These are phyloP conservation scores for Moricandia arvensis DNA, from an alignment of 345 rosid genomes.

Conservation along the genomic window DNA sequence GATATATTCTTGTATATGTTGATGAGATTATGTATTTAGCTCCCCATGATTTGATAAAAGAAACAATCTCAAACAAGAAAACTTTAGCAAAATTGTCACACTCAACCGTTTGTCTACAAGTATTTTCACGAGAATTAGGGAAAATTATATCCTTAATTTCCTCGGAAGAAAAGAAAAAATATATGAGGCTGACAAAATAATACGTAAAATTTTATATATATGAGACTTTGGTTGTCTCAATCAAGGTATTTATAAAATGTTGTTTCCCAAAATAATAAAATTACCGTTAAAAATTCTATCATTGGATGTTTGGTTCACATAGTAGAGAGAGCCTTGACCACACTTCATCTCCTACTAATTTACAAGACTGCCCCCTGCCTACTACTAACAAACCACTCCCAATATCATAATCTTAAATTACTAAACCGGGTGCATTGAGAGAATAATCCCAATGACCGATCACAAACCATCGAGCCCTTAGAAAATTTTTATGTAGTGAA, in stretches of 20 bases:
- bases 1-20: neutral
- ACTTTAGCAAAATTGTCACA: neutral
- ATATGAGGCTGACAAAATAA: slow-evolving; percentile 25
- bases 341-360: slow-evolving; percentile 17
- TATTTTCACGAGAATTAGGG: neutral
- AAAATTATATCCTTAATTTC: neutral
- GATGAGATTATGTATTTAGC: neutral
- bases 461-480: neutral
- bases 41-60: neutral
- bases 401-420: neutral
- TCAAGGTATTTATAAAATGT: slow-evolving; percentile 5
- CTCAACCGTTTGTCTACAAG: neutral
- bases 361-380: slow-evolving; percentile 13
- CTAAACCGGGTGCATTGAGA: neutral
- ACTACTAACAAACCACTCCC: neutral
- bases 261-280: neutral
- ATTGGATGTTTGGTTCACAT: slow-evolving; percentile 34
- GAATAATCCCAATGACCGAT: neutral
- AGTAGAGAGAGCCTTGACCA: slow-evolving; percentile 35
- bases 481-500: neutral
- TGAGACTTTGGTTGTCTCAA: slow-evolving; percentile 4
- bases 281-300: slow-evolving; percentile 35
- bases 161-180: neutral
- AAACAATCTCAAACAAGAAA: neutral
- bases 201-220: neutral